Evolutionary conservation across 257 asterid genomes (phyloP), one percentile per base, ranked within the genome.

Genomic region (Przewalskia tangutica): DNA sequence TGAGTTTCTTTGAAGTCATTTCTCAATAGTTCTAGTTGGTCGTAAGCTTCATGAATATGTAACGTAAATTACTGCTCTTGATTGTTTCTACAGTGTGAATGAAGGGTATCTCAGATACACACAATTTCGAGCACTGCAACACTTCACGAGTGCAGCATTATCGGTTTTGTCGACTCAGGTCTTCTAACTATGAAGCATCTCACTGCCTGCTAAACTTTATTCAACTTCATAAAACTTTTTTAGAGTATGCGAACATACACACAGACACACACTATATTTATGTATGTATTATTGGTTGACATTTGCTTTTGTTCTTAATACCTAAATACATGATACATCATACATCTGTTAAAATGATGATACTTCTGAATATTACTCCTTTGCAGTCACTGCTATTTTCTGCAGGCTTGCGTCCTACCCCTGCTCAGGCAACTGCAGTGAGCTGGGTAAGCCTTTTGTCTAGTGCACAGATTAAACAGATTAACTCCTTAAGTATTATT

Each of bases 361-460:
- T 76, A 81, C 77, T 87, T 71, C 80, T 62, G 80, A 48, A 82
- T 84, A 89, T 95, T 83, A 86, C 84, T 86, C 90, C 92, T 93
- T 89, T 86, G 89, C 91, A 96, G 99, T 96, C 98, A 79, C 91
- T 94, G 87, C 89, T 94, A 76, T 93, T 93, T 88, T 98, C 99
- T 90, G 99, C 99, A 90, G 99, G 99, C 75, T 89, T 96, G 84
- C 91, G 99, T 78, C 98, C 99, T 68, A 96, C 98, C 36, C 97
- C 98, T 78, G 99, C 99, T 32, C 99, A 96, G 86, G 98, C 99
- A 40, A 94, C 99, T 59, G 99, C 98, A 77, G 98, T 92, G 83
- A 94, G 99, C 83, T 96, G 98, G 99, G 99, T 96, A 92, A 89
- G 82, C 59, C 77, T 44, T 42, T 81, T 42, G 42, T 48, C 59